Conservation (phyloP, 352 stramenopile species). For the Phytophthora hybrid region DNA sequence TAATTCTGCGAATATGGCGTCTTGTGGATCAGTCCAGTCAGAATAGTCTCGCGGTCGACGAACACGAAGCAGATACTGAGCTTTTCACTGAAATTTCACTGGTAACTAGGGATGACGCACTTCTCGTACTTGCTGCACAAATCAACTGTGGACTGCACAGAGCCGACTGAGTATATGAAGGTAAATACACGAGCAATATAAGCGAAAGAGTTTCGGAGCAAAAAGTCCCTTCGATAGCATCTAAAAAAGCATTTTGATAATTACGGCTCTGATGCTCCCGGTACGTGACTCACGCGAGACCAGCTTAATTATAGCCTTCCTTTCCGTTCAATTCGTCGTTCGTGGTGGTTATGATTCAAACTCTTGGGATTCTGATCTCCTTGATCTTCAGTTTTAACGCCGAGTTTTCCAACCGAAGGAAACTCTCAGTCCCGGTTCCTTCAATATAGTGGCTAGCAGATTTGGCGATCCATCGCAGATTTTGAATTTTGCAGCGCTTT, state of each 20-base stretch:
- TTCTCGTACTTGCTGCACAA: slow-evolving; percentile 44
- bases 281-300: background rate
- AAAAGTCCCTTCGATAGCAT: slow-evolving; percentile 21
- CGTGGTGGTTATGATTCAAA: slow-evolving; percentile 42
- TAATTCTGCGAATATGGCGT: slow-evolving; percentile 42
- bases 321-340: slow-evolving; percentile 20
- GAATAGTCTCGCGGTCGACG: slow-evolving; percentile 46
- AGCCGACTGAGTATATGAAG: slow-evolving; percentile 43
- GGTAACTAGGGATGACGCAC: slow-evolving; percentile 49
- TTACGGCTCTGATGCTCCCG: slow-evolving; percentile 12
- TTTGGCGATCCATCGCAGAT: no score
- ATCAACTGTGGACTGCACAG: slow-evolving; percentile 36
- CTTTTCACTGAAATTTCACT: slow-evolving; percentile 45
- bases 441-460: no score
- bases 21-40: slow-evolving; percentile 49
- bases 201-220: slow-evolving; percentile 40
- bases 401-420: no score
- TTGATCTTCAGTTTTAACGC: no score
- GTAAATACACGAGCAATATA: slow-evolving; percentile 31
- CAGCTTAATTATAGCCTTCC: slow-evolving; percentile 15
- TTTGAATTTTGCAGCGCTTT: no score
- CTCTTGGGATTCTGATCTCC: no score
- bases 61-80: slow-evolving; percentile 51
- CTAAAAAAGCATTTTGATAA: slow-evolving; percentile 14
- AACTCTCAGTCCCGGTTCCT: no score